These are phyloP conservation scores for Nemania sp. DNA, from an alignment of 2,329 filamentous ascomycete genomes.

Conservation along the genomic window DNA sequence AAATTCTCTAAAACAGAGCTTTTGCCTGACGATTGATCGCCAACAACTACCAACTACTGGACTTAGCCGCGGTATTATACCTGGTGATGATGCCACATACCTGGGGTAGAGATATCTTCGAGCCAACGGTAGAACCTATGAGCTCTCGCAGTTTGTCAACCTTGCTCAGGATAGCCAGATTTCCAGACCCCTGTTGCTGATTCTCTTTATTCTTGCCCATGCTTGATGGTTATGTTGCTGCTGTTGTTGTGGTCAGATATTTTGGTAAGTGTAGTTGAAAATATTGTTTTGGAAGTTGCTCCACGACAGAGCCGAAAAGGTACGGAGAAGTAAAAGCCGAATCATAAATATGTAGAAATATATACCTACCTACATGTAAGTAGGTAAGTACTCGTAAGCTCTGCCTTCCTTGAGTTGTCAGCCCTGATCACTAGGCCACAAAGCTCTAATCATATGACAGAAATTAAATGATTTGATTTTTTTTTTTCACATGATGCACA, in stretches of 20 bases:
- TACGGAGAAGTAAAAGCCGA: not conserved
- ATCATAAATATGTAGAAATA: not conserved
- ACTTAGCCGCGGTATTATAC: conserved; percentile 44
- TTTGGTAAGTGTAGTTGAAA: not conserved
- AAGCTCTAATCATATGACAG: no score
- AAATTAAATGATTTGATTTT: no score
- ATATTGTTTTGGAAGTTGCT: no score
- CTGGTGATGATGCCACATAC: conserved; percentile 19
- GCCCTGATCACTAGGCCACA: no score
- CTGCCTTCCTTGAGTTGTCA: no score
- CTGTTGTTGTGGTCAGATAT: not conserved
- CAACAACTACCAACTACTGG: conserved; percentile 72
- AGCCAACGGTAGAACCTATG: conserved; percentile 44
- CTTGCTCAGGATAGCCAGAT: conserved; percentile 35
- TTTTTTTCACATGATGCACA: no score
- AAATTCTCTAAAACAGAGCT: conserved; percentile 77
- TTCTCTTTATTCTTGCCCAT: not conserved
- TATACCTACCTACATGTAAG: conserved; percentile 4
- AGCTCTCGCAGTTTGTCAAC: conserved; percentile 49
- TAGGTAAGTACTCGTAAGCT: no score
- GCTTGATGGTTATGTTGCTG: not conserved
- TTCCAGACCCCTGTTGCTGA: conserved; percentile 34
- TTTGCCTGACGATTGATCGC: conserved; percentile 85
- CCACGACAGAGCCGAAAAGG: no score
- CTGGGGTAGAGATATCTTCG: conserved; percentile 40